Evolutionary conservation across 805 yeast species (phyloP).

Genomic region (Starmerella roubikii): DNA sequence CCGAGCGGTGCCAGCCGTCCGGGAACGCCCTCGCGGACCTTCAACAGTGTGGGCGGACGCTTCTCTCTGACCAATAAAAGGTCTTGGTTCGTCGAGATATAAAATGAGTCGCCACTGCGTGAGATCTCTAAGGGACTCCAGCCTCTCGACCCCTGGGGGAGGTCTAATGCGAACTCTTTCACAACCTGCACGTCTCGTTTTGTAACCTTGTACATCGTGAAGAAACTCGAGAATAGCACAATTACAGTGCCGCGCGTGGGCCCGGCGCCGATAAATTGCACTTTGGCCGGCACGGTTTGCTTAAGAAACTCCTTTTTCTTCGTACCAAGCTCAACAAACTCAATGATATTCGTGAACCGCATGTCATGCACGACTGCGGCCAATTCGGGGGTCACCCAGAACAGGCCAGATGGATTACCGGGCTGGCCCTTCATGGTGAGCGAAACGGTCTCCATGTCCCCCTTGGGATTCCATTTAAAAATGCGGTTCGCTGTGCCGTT

Average conservation of each 20-base stretch:
- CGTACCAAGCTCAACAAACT: background rate
- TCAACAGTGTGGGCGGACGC: background rate
- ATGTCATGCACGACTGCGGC: background rate
- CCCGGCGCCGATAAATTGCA: background rate
- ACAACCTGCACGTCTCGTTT: background rate
- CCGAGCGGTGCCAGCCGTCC: background rate
- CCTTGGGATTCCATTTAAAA: background rate
- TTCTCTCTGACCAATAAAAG: background rate
- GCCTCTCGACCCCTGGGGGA: background rate
- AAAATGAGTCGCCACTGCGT: background rate
- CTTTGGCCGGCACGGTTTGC: background rate
- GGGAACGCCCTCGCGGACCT: background rate
- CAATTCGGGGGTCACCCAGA: background rate
- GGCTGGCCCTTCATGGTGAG: background rate
- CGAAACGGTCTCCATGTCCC: background rate
- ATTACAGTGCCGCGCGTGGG: background rate
- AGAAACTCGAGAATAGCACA: background rate
- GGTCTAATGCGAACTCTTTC: background rate
- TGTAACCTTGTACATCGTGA: background rate
- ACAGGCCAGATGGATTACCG: background rate
- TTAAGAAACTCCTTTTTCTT: background rate
- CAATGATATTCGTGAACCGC: background rate
- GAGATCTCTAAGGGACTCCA: background rate
- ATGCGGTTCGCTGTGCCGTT: background rate
- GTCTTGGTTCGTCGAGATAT: slow-evolving; percentile 1